Conservation (phyloP, 1,139 yeast species). For the Protomyces arabidopsidicola region DNA sequence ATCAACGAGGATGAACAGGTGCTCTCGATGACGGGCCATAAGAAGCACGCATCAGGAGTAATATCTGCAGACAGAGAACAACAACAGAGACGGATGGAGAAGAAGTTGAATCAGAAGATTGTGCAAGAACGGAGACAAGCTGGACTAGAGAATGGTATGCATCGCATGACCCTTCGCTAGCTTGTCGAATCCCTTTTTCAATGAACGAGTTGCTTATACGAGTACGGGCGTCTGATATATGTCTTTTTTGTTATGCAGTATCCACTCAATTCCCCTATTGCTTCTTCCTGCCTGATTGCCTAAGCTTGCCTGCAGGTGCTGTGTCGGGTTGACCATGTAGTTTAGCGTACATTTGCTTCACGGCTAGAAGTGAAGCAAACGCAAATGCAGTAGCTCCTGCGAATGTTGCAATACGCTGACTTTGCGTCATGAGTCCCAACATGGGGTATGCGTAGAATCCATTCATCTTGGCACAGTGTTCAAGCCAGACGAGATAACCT, state of each 20-base stretch:
- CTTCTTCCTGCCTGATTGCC: neutral
- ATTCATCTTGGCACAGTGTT: conserved; percentile 12
- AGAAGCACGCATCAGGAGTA: neutral
- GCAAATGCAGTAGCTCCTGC: conserved; percentile 24
- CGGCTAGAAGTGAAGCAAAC: neutral
- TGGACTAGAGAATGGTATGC: neutral
- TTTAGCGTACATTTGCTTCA: conserved; percentile 5
- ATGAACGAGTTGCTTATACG: neutral
- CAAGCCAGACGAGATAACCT: conserved; percentile 13
- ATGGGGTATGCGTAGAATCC: conserved; percentile 25
- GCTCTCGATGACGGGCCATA: neutral
- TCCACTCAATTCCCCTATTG: neutral
- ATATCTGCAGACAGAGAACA: neutral
- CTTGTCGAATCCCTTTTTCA: neutral
- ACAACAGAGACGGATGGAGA: neutral
- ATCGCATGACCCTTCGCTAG: neutral
- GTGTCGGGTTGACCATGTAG: conserved; percentile 6
- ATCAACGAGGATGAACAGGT: neutral
- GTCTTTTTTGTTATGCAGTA: neutral
- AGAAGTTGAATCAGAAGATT: neutral
- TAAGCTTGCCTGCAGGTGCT: neutral
- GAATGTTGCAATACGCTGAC: conserved; percentile 10
- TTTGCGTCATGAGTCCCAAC: conserved; percentile 14
- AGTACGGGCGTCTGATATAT: neutral
- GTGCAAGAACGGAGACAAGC: neutral